Evolutionary conservation across 2,329 filamentous ascomycete genomes (phyloP).

Genomic region (Aspergillus fijiensis): DNA sequence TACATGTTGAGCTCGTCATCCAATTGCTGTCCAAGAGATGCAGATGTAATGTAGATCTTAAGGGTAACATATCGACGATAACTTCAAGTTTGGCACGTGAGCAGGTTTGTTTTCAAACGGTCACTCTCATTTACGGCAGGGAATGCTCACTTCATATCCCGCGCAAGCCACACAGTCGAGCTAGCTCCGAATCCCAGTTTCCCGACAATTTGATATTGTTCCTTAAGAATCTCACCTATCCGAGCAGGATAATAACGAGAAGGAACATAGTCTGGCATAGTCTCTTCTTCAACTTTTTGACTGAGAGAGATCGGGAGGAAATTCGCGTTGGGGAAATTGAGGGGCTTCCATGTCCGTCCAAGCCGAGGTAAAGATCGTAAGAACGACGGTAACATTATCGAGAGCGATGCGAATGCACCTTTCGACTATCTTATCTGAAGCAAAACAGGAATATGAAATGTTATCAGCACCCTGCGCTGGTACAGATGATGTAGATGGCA

Average conservation of each 20-base stretch:
- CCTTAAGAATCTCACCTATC: slow-evolving; percentile 32
- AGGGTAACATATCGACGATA: slow-evolving; percentile 30
- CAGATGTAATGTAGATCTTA: slow-evolving; percentile 31
- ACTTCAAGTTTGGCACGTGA: slow-evolving; percentile 17
- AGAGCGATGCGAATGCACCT: too few relatives aligned
- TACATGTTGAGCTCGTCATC: slow-evolving; percentile 48
- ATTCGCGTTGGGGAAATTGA: slow-evolving; percentile 34
- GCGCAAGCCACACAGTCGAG: slow-evolving; percentile 40
- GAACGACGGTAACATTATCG: slow-evolving; percentile 16
- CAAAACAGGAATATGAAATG: too few relatives aligned
- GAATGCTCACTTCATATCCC: slow-evolving; percentile 32
- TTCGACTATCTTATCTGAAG: too few relatives aligned
- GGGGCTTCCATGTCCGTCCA: slow-evolving; percentile 30
- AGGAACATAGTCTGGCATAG: slow-evolving; percentile 26
- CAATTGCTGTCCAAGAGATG: slow-evolving; percentile 29
- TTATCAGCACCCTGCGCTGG: too few relatives aligned
- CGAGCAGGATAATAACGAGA: slow-evolving; percentile 30
- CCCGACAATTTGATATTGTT: slow-evolving; percentile 35
- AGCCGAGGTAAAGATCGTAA: slow-evolving; percentile 25
- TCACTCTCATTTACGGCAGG: too few relatives aligned
- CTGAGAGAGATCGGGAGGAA: slow-evolving; percentile 23
- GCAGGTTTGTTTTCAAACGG: not conserved
- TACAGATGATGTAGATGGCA: too few relatives aligned
- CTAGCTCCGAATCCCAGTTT: slow-evolving; percentile 39
- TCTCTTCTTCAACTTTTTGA: slow-evolving; percentile 36